Conservation (phyloP, 495 filamentous ascomycete genomes). For the Acidomyces sp. region DNA sequence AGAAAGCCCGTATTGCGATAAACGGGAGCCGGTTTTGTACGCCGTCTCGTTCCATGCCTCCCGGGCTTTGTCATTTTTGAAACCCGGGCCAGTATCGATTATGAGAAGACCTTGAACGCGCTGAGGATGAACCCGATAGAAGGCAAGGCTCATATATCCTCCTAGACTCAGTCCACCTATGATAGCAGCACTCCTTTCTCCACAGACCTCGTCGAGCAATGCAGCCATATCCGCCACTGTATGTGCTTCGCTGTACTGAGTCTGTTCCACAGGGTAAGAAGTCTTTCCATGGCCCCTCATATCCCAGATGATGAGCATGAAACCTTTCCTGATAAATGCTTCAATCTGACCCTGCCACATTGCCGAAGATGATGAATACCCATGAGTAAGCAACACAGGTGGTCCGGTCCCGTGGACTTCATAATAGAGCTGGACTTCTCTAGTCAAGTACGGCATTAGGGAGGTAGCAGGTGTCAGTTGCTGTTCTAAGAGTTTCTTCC, state of each 20-base stretch:
- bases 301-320: slow-evolving; percentile 18
- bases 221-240: slow-evolving; percentile 19
- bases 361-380: slow-evolving; percentile 18
- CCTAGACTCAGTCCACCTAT: slow-evolving; percentile 19
- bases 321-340: slow-evolving; percentile 6
- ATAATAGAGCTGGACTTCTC: slow-evolving; percentile 18
- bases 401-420: slow-evolving; percentile 15
- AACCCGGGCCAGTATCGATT: slow-evolving; percentile 22
- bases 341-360: slow-evolving; percentile 21
- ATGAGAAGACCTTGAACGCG: slow-evolving; percentile 14
- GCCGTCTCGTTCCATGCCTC: slow-evolving; percentile 20
- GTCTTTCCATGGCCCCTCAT: slow-evolving; percentile 20
- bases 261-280: slow-evolving; percentile 15
- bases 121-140: slow-evolving; percentile 15
- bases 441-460: slow-evolving; percentile 6
- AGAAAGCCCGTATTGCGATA: slow-evolving; percentile 15
- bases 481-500: too few species aligned
- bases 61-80: slow-evolving; percentile 18
- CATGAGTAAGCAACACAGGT: slow-evolving; percentile 18
- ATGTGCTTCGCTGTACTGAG: slow-evolving; percentile 17
- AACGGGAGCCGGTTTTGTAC: slow-evolving; percentile 13
- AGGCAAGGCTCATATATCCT: slow-evolving; percentile 20
- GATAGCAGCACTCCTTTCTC: slow-evolving; percentile 3
- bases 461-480: too few species aligned
- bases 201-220: slow-evolving; percentile 12